These are phyloP conservation scores for Vanderwaltozyma tropicalis DNA, from an alignment of 805 yeast genomes.

Conservation along the genomic window DNA sequence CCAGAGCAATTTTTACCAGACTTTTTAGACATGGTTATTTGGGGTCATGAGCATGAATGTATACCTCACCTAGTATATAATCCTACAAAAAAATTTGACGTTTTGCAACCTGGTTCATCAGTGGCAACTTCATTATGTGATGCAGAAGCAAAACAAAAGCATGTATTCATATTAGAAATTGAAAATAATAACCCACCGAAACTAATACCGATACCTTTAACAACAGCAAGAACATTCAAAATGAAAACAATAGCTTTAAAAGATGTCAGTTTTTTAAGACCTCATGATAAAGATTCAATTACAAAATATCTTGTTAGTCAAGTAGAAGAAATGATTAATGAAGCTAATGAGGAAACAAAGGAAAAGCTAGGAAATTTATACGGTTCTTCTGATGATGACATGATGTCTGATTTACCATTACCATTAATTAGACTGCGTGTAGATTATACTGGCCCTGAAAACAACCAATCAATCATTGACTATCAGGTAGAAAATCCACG, in stretches of 20 bases:
- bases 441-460: conserved; percentile 59
- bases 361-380: conserved; percentile 15
- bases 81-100: conserved; percentile 50
- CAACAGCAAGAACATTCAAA: conserved; percentile 72
- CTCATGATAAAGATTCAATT: conserved; percentile 55
- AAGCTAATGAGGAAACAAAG: conserved; percentile 45
- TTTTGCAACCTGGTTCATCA: conserved; percentile 87
- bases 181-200: conserved; percentile 50
- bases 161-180: conserved; percentile 61
- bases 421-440: conserved; percentile 78
- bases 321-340: conserved; percentile 56
- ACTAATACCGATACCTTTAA: conserved; percentile 33
- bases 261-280: conserved; percentile 42
- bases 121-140: conserved; percentile 84
- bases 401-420: conserved; percentile 41
- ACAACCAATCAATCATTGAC: conserved; percentile 32
- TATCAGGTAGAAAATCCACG: conserved; percentile 87
- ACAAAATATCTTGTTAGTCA: conserved; percentile 46
- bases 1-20: conserved; percentile 80
- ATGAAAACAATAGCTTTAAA: conserved; percentile 54
- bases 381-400: conserved; percentile 9
- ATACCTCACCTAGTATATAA: conserved; percentile 56
- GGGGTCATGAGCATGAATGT: conserved; percentile 99
- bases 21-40: conserved; percentile 71
- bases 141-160: conserved; percentile 70